Evolutionary conservation across 2,329 filamentous ascomycete species (phyloP), one percentile per base, ranked within the genome.

Genomic region (Colletotrichum sp.): DNA sequence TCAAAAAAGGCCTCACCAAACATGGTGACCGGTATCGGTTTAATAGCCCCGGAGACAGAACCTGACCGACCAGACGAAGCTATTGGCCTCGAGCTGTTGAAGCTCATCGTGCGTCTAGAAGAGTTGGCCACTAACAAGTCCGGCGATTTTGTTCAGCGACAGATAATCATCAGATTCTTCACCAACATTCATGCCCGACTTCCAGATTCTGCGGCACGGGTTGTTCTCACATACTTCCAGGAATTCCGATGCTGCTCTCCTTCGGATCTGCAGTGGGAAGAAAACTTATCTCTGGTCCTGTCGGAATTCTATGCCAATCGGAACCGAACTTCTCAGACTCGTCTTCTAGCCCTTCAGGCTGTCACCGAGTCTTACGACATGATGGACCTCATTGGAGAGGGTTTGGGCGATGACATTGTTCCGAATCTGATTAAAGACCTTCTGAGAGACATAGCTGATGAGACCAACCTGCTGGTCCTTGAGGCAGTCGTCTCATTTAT

Each of bases 161-260:
- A 93, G 76, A 90, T 90, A 21, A 92, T 94, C 68, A 90, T 95
- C 83, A 86, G 89, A 24, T 93, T 95, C 79, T 92, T 96, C 77
- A 88, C 91, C 34, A 87, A 89, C 28, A 89, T 95, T 18, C 90
- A 93, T 71, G 85, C 87, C 18, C 88, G 91, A 44, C 87, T 95
- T 10, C 92, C 92, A 7, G 92, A 95, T 80, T 89, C 90, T 6
- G 90, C 92, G 10, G 92, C 90, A 3, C 89, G 89, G 63, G 86
- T 93, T 13, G 89, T 95, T 28, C 88, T 95, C 59, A 89, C 92
- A 60, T 92, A 95, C 81, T 94, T 93, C 78, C 89, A 90, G 71
- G 91, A 94, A 69, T 93, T 94, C 78, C 89, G 93, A 62, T 93
- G 92, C 79, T 94, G 94, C 79, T 93, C 93, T 60, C 94, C 94